phyloP scores from a whole-genome alignment of 1,284 basidiomycete species.

The Athelia psychrophila region DNA sequence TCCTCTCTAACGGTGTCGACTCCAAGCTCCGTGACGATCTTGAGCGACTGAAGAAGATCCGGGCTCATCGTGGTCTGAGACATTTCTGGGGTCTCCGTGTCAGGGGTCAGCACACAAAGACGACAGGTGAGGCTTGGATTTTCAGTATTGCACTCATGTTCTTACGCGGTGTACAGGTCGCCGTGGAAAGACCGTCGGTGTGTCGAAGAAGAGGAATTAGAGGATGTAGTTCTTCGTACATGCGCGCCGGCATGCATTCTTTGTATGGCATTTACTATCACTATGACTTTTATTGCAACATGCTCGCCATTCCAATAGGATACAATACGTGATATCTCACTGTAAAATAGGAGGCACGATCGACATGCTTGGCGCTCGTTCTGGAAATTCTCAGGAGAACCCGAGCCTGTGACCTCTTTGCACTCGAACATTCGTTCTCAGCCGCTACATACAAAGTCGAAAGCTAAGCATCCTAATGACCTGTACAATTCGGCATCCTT shows the following conservation, averaged over 20 bases:
- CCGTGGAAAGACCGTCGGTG: slow-evolving; percentile 90
- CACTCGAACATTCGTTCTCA: neutral
- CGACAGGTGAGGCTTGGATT: slow-evolving; percentile 69
- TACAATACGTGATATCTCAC: too few relatives aligned
- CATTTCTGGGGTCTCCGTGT: slow-evolving; percentile 97
- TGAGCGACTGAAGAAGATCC: slow-evolving; percentile 99
- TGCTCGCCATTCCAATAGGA: slow-evolving; percentile 2
- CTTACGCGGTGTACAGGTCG: slow-evolving; percentile 49
- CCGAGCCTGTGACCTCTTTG: neutral
- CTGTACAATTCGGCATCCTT: slow-evolving; percentile 45
- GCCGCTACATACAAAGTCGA: neutral
- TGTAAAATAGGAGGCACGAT: too few relatives aligned
- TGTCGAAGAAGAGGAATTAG: slow-evolving; percentile 89
- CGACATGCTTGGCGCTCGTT: neutral
- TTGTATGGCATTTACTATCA: slow-evolving; percentile 5
- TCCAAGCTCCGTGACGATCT: slow-evolving; percentile 98
- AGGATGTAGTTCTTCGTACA: slow-evolving; percentile 12
- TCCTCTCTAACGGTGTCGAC: slow-evolving; percentile 97
- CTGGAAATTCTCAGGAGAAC: neutral
- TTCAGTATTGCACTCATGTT: neutral
- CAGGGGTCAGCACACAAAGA: slow-evolving; percentile 99
- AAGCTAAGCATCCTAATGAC: neutral
- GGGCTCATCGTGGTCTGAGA: slow-evolving; percentile 96
- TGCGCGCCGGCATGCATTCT: slow-evolving; percentile 1
- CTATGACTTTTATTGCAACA: slow-evolving; percentile 1